Base-by-base conservation (phyloP, 176 grass and related monocot genomes). In the Dactylis glomerata region DNA sequence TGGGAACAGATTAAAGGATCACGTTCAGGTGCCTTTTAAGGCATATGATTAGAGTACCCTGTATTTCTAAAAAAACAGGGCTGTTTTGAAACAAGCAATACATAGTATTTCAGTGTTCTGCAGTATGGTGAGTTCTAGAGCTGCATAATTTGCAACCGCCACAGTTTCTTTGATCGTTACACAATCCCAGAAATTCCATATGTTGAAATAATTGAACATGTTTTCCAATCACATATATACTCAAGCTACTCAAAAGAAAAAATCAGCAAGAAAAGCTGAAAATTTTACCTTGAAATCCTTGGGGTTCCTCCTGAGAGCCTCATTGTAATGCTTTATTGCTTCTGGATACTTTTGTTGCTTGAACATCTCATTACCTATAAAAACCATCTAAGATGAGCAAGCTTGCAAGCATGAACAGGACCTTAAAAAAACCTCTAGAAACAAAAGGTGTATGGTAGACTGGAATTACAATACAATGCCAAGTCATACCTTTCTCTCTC, bases 341-440 rank as follows among this genome's bases (percentile, higher is more conserved):
- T 99, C 97, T 65, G 97, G 97, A 87, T 96, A 99, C 73, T 91
- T 99, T 57, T 94, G 91, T 73, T 96, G 64, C 88, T 99, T 99
- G 57, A 99, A 99, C 79, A 91, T 69, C 46, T 94, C 91, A 76
- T 99, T 99, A 80, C 97, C 97, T 99, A 82, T 4, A 90, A 58
- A 58, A 75, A 84, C 42, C 23, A 81, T 30, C n/a, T n/a, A 4
- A 13, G 13, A 76, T n/a, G 64, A 65, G 22, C 19, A 44, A 78
- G 38, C 23, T 36, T 24, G 66, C 22, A 12, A 38, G 15, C 37
- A 82, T 41, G 8, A 70, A 67, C 34, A 68, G 16, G 2, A 22
- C 3, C 51, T 51, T 65, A 28, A 40, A 23, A 70, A 16, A 14
- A 55, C 5, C 15, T 5, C 56, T 5, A 42, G 40, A 63, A 26